Percentiles rank a stretch among this genome's conserved stretches.
Evolutionary conservation across 2,329 filamentous ascomycete species (phyloP).

Genomic region (Ophiosphaerella korrae): DNA sequence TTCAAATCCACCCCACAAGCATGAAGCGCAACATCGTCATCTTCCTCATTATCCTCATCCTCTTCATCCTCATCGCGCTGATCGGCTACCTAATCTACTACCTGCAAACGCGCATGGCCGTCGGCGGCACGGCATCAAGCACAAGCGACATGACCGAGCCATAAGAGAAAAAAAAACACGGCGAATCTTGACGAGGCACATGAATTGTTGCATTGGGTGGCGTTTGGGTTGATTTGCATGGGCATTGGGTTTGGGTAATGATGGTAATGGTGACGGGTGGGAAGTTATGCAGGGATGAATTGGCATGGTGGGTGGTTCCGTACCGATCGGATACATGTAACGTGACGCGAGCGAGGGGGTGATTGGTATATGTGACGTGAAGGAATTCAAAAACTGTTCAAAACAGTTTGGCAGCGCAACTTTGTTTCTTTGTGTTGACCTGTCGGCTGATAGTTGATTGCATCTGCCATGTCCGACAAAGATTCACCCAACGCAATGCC

Average conservation of each 20-base stretch:
- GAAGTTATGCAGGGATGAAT: too few species aligned
- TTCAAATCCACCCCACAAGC: slow-evolving; percentile 15
- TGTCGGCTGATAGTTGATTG: too few species aligned
- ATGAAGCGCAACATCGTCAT: slow-evolving; percentile 61
- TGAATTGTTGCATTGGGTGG: background rate
- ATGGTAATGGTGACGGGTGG: too few species aligned
- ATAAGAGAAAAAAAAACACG: background rate
- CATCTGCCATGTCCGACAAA: too few species aligned
- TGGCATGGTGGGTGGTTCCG: too few species aligned
- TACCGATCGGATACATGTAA: too few species aligned
- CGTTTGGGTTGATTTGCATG: background rate
- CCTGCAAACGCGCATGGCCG: slow-evolving; percentile 51
- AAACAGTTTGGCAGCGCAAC: too few species aligned
- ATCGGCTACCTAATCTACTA: slow-evolving; percentile 58
- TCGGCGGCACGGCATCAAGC: slow-evolving; percentile 38
- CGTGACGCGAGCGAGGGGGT: too few species aligned
- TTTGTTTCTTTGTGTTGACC: too few species aligned
- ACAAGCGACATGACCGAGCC: slow-evolving; percentile 40
- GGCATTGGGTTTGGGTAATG: background rate
- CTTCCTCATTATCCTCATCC: slow-evolving; percentile 59
- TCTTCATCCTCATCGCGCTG: slow-evolving; percentile 56
- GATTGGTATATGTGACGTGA: too few species aligned
- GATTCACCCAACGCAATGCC: too few species aligned
- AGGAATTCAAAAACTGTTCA: too few species aligned
- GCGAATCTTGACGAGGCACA: background rate